A percentile compares a stretch with the other conserved stretches of the same genome.
These are phyloP conservation scores for Ormosia emarginata DNA, from an alignment of 306 rosid genomes.

Conservation along the genomic window DNA sequence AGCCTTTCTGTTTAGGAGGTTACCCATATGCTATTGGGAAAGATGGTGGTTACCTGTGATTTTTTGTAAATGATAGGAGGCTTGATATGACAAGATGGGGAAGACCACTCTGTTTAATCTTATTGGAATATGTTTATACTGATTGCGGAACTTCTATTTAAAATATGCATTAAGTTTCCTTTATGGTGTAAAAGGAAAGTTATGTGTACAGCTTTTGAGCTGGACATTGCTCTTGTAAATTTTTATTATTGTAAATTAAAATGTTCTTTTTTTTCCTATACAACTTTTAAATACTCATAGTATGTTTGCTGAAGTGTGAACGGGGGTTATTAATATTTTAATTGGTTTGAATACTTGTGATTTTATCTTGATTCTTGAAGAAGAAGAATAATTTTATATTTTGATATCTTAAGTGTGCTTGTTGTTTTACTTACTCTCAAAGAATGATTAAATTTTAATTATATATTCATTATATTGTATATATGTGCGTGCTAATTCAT, in stretches of 20 bases:
- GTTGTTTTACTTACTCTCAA: slow-evolving; percentile 9
- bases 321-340: not conserved
- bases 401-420: not conserved
- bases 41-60: not conserved
- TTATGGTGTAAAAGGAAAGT: not conserved
- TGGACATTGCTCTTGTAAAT: not conserved
- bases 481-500: slow-evolving; percentile 23
- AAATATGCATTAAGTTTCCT: not conserved
- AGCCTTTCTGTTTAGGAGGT: not conserved
- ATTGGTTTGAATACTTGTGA: not conserved
- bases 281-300: not conserved
- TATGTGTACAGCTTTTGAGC: not conserved
- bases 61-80: slow-evolving; percentile 2
- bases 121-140: not conserved
- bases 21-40: not conserved
- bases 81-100: not conserved
- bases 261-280: not conserved
- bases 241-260: not conserved
- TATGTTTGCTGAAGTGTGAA: slow-evolving; percentile 9
- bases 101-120: not conserved
- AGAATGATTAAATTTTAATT: not conserved
- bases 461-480: slow-evolving; percentile 10
- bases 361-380: not conserved
- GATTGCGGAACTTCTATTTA: not conserved
- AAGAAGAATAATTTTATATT: not conserved